These are phyloP conservation scores for Aspergillus ellipticus DNA, from an alignment of 495 filamentous ascomycete species.

Conservation along the genomic window DNA sequence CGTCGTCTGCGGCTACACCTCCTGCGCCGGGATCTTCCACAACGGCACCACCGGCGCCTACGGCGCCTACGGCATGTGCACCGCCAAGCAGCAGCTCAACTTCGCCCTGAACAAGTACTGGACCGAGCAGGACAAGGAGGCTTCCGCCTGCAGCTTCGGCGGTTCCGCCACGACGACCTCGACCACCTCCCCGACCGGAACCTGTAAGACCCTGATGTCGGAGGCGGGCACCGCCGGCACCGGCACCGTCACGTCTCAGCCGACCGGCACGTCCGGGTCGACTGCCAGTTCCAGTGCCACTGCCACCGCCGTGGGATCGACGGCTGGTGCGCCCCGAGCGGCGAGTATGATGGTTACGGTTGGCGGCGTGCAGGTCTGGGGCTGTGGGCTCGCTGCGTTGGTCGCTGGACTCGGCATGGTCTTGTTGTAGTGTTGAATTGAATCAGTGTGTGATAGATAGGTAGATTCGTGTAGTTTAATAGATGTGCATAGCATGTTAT, in stretches of 20 bases:
- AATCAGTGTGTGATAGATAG: too few species aligned
- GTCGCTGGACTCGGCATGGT: too few species aligned
- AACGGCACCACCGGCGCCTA: constrained; percentile 73
- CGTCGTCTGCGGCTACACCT: constrained; percentile 63
- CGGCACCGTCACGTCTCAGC: constrained; percentile 19
- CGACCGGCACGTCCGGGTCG: neutral
- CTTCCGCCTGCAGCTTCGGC: constrained; percentile 71
- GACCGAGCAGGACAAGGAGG: constrained; percentile 48
- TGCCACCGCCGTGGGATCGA: too few species aligned
- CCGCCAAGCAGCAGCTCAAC: constrained; percentile 67
- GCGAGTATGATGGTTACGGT: too few species aligned
- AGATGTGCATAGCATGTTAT: too few species aligned
- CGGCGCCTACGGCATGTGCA: constrained; percentile 90
- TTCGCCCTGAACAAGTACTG: constrained; percentile 85
- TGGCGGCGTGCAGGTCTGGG: too few species aligned
- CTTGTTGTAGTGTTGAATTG: too few species aligned
- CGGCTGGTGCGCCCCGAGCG: too few species aligned
- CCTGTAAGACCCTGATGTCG: constrained; percentile 46
- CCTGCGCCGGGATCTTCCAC: constrained; percentile 67
- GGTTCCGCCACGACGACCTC: constrained; percentile 54
- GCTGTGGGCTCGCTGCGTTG: too few species aligned
- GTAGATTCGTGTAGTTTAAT: too few species aligned
- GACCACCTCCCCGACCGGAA: constrained; percentile 40
- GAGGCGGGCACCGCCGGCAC: constrained; percentile 62
- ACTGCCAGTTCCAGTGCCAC: too few species aligned